Conservation (phyloP, 768 basidiomycete genomes). For the Amanita subjunquillea region DNA sequence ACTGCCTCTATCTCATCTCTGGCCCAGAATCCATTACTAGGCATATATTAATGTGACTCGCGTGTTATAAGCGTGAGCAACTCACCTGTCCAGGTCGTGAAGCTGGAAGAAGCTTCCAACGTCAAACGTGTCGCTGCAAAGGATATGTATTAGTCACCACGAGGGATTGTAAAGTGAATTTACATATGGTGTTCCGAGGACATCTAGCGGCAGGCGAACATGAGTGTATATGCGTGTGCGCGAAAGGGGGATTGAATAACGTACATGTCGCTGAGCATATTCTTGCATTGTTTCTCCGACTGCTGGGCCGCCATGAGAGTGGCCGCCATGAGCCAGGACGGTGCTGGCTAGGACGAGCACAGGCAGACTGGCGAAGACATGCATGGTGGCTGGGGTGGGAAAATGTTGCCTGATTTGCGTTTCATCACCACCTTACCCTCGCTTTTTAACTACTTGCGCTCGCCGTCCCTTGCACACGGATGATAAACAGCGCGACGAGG, state of each 20-base stretch:
- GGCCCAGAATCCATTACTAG: constrained; percentile 75
- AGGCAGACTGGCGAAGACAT: constrained; percentile 31
- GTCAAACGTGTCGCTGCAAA: constrained; percentile 67
- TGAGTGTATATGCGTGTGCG: not conserved
- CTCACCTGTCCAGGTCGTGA: constrained; percentile 83
- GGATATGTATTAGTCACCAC: not conserved
- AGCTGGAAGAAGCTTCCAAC: constrained; percentile 87
- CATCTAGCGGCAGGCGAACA: constrained; percentile 45
- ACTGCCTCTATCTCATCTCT: constrained; percentile 87
- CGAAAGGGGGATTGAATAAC: constrained; percentile 19
- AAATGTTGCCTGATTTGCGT: not conserved
- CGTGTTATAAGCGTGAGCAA: not conserved
- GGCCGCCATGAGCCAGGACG: constrained; percentile 47
- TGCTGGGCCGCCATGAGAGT: constrained; percentile 38
- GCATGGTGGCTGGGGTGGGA: constrained; percentile 21
- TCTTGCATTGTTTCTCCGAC: constrained; percentile 59
- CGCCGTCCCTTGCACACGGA: too few relatives aligned
- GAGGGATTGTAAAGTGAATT: constrained; percentile 9
- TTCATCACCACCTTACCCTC: too few relatives aligned
- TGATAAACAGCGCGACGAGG: too few relatives aligned
- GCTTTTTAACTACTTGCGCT: too few relatives aligned
- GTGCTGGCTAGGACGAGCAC: constrained; percentile 24
- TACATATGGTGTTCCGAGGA: constrained; percentile 83
- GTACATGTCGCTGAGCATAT: constrained; percentile 87
- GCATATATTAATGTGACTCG: constrained; percentile 1